A percentile compares a stretch with the other conserved stretches of the same genome.
Conservation (phyloP, 2,329 filamentous ascomycete genomes). For the Cladosporium oxysporum region DNA sequence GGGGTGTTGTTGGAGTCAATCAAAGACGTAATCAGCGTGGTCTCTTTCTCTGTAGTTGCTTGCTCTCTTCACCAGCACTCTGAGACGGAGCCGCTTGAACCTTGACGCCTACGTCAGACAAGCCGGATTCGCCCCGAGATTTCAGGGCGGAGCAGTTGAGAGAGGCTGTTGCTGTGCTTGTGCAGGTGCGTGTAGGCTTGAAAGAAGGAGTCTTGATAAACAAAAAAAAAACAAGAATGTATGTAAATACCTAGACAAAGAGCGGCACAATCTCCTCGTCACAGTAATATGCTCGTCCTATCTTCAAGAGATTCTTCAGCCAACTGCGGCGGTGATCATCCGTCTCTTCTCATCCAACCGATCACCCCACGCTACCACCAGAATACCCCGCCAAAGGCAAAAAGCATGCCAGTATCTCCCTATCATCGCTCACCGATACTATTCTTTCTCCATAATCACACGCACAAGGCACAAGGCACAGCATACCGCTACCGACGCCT, state of each 20-base stretch:
- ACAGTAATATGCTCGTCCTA: neutral
- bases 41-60: neutral
- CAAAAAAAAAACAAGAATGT: neutral
- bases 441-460: neutral
- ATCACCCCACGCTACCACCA: constrained; percentile 1
- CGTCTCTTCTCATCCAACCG: neutral
- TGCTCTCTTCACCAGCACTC: neutral
- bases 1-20: neutral
- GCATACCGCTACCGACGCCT: neutral
- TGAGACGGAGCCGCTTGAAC: constrained; percentile 1
- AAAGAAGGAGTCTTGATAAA: neutral
- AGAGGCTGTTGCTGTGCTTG: neutral
- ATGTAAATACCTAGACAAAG: neutral
- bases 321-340: neutral
- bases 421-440: neutral
- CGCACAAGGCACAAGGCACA: constrained; percentile 2
- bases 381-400: neutral
- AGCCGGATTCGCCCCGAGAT: constrained; percentile 1
- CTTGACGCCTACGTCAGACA: constrained; percentile 1
- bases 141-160: neutral
- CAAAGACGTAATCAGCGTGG: neutral
- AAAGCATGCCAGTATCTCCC: neutral
- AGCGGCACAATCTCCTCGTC: neutral
- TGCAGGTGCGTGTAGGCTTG: neutral
- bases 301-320: neutral